Base-by-base conservation (phyloP, 495 filamentous ascomycete species). In the Pyronema omphalodes region DNA sequence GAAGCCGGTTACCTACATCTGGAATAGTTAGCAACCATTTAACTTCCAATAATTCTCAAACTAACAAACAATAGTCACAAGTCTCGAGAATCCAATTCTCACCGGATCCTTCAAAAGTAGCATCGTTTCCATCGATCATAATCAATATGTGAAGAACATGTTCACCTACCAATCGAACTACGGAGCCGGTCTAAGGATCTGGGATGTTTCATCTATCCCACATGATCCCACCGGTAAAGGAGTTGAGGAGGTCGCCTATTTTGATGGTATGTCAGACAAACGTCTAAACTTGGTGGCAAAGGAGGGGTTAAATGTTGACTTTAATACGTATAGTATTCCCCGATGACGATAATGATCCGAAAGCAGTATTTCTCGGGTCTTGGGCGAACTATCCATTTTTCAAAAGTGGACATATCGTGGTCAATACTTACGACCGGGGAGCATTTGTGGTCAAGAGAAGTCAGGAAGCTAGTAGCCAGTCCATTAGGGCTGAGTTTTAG, bases 371-470 rank as follows among this genome's bases (percentile, higher is more conserved):
- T 57, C 65, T 71, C n/a, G 77, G 78, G 9, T 73, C 71, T 12
- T 80, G 78, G 78, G 69, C 68, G 34, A 68, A 67, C 49, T 79
- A 77, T 66, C 71, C 75, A 0, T 71, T 69, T 58, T 80, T 81
- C 60, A 70, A 73, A 67, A 71, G 67, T 40, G 76, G 76, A 7
- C 74, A 69, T 62, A 70, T 81, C 36, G 60, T 79, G 40, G 61
- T 80, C 47, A 80, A 80, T 61, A 75, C 70, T 11, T 80, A 79
- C 39, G 77, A 81, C 70, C 62, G 76, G 12, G 77, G 77, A 40
- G 58, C 52, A 3, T 60, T 60, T 14, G 58, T 60, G 11, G 58
- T 62, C 6, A 66, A 58, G 58, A 63, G 62, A 23, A 61, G 58
- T 9, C 37, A 53, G 12, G 44, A 49, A 18, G 36, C 55, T 33